Base-by-base conservation (phyloP, 768 basidiomycete genomes). In the Neoboletus subvelutipes region DNA sequence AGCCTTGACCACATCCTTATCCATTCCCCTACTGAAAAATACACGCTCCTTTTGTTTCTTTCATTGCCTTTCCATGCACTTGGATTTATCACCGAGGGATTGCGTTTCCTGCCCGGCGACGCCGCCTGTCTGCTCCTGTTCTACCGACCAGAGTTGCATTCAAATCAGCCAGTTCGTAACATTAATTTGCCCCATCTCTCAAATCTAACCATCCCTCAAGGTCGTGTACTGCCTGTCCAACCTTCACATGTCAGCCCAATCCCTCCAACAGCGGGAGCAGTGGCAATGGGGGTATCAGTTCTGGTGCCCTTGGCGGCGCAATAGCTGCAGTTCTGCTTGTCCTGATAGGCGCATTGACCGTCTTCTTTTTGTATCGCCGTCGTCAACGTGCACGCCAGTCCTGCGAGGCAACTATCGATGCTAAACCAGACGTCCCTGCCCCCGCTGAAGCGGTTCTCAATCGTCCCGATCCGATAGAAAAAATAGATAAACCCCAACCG, bases 381-480 rank as follows among this genome's bases (percentile, higher is more conserved):
- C 82, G 77, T 58, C 68, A 70, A 43, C 80, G 79, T 52, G 69
- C 79, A 17, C 77, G 76, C 58, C 75, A 70, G 54, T 55, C 66
- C 34, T 53, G 64, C 24, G 69, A 72, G 18, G 53, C 67, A 22
- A 66, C 56, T 17, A 67, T 62, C 33, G 82, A 83, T 56, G 64
- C 74, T 54, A 80, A 80, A 62, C 69, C 74, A 50, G 90, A 92
- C 64, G 71, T 83, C 20, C 90, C 89, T 37, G 90, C 88, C 2
- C 75, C 87, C 22, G 90, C 91, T 20, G 86, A 82, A 63, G 83
- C 84, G 11, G 91, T 92, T 34, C 85, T 92, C 57, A 88, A 85
- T 69, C 79, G 90, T 41, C 88, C 90, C n/a, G 88, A 92, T 71
- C 90, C 90, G 31, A 85, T 74, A 51, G 88, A 89, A 75, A 90